Percentiles rank a stretch among this genome's conserved stretches.
These are phyloP conservation scores for Entonaema liquescens DNA, from an alignment of 495 filamentous ascomycete species.

Conservation along the genomic window DNA sequence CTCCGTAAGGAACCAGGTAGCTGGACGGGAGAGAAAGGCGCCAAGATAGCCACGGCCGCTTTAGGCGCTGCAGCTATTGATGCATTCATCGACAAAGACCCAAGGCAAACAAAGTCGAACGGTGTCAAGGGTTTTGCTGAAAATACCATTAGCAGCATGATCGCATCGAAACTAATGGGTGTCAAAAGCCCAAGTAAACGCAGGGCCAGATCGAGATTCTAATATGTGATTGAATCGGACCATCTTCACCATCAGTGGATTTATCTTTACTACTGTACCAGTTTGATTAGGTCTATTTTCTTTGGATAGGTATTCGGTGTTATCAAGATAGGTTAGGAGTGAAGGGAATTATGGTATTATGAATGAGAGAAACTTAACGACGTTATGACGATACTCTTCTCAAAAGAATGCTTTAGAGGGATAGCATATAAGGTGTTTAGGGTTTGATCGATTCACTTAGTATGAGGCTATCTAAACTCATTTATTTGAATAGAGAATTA, in stretches of 20 bases:
- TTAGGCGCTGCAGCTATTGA: slow-evolving; percentile 53
- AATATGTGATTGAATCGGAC: neutral
- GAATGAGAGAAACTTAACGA: slow-evolving; percentile 12
- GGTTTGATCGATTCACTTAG: slow-evolving; percentile 10
- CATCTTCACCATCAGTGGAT: neutral
- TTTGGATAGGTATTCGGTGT: neutral
- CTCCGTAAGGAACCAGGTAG: slow-evolving; percentile 50
- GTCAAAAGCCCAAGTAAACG: slow-evolving; percentile 15
- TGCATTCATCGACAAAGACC: slow-evolving; percentile 46
- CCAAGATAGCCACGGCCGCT: slow-evolving; percentile 53
- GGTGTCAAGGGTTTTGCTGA: slow-evolving; percentile 45
- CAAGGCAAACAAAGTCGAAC: slow-evolving; percentile 28
- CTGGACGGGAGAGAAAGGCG: slow-evolving; percentile 53
- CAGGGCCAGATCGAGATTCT: slow-evolving; percentile 15
- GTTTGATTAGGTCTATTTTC: neutral
- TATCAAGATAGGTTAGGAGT: slow-evolving; percentile 1
- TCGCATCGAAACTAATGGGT: slow-evolving; percentile 43
- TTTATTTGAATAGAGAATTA: neutral
- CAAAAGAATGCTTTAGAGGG: slow-evolving; percentile 14
- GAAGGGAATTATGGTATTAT: neutral
- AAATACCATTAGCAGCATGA: slow-evolving; percentile 41
- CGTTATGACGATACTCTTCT: slow-evolving; percentile 16
- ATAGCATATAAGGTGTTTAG: slow-evolving; percentile 19
- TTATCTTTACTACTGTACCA: neutral
- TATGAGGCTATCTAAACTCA: slow-evolving; percentile 8